Percentiles rank a stretch among this genome's conserved stretches.
Evolutionary conservation across 805 yeast species (phyloP).

Genomic region (Torulaspora microellipsoides): DNA sequence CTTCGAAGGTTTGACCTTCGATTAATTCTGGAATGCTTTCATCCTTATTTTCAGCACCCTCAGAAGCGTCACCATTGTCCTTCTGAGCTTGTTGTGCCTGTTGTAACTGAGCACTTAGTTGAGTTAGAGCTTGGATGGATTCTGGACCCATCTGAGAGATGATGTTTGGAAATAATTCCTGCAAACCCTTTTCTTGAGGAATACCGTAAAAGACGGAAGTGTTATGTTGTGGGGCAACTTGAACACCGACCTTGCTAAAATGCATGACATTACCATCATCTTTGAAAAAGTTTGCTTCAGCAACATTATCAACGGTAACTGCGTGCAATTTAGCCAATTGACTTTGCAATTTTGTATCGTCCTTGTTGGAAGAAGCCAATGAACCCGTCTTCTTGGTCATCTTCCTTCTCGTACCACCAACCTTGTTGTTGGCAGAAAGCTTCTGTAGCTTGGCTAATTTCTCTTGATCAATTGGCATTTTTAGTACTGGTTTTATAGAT

Average conservation of each 20-base stretch:
- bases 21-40: constrained; percentile 49
- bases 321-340: constrained; percentile 86
- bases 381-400: constrained; percentile 61
- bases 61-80: constrained; percentile 44
- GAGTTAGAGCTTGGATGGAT: constrained; percentile 81
- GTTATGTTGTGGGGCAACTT: constrained; percentile 85
- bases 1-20: constrained; percentile 73
- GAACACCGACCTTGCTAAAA: constrained; percentile 94
- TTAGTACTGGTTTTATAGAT: constrained; percentile 6
- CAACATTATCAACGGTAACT: constrained; percentile 81
- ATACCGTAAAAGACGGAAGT: constrained; percentile 93
- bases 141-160: constrained; percentile 96
- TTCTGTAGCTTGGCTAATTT: constrained; percentile 89
- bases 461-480: constrained; percentile 89
- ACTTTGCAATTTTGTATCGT: constrained; percentile 86
- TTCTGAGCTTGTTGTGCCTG: constrained; percentile 46
- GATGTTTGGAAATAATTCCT: constrained; percentile 90
- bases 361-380: constrained; percentile 58
- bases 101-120: constrained; percentile 86
- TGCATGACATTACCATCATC: constrained; percentile 95
- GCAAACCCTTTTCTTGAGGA: constrained; percentile 86
- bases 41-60: constrained; percentile 44
- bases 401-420: constrained; percentile 87
- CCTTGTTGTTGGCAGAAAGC: constrained; percentile 67
- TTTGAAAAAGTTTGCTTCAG: constrained; percentile 96